These are phyloP conservation scores for Xylariomycetidae sp. DNA, from an alignment of 2,329 filamentous ascomycete species.

Conservation along the genomic window DNA sequence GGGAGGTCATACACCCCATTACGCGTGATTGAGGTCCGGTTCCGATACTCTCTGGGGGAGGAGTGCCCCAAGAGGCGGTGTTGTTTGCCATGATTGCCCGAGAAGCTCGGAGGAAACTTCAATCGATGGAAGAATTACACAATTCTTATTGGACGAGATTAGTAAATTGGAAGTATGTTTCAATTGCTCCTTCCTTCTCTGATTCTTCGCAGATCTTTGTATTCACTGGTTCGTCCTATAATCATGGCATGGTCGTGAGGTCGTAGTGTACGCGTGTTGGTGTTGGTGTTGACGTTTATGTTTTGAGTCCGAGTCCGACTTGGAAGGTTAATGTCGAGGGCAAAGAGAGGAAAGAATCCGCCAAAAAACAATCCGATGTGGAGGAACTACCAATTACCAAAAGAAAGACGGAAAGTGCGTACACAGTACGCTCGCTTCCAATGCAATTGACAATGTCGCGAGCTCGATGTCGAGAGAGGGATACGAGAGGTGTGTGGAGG, in stretches of 20 bases:
- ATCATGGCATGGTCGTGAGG: constrained; percentile 1
- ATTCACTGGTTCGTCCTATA: no score
- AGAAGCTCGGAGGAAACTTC: no score
- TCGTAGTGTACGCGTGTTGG: constrained; percentile 5
- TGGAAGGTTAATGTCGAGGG: background rate
- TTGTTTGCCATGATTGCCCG: constrained; percentile 20
- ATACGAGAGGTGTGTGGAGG: constrained; percentile 7
- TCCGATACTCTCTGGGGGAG: constrained; percentile 31
- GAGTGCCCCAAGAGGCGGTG: constrained; percentile 19
- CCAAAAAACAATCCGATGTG: background rate
- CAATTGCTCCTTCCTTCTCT: no score
- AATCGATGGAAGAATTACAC: no score
- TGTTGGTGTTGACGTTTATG: no score
- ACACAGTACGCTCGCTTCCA: no score
- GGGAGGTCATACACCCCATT: constrained; percentile 59
- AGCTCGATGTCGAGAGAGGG: no score
- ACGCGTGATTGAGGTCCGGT: constrained; percentile 53
- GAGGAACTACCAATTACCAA: background rate
- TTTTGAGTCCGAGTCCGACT: no score
- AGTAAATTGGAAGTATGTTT: no score
- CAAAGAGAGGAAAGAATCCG: background rate
- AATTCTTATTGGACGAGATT: no score
- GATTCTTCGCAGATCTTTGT: no score
- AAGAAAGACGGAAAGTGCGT: background rate
- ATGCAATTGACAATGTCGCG: background rate